These are phyloP conservation scores for Chrysanthemum lavandulifolium DNA, from an alignment of 129 eudicot species.

Conservation along the genomic window DNA sequence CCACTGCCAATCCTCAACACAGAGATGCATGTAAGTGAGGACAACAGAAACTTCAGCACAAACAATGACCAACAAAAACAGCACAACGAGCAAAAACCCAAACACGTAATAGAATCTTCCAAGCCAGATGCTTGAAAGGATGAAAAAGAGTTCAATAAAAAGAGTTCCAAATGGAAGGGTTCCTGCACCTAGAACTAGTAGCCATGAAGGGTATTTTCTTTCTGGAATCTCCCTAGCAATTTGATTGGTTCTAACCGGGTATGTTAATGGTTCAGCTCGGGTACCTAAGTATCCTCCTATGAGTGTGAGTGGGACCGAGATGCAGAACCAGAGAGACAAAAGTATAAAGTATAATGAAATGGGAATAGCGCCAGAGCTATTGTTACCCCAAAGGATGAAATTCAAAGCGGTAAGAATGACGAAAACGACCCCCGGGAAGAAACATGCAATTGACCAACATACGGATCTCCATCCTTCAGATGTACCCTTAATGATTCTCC, in stretches of 20 bases:
- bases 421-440: constrained; percentile 63
- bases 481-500: constrained; percentile 46
- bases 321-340: constrained; percentile 62
- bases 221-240: constrained; percentile 68
- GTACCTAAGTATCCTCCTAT: constrained; percentile 64
- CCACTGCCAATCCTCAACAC: constrained; percentile 18
- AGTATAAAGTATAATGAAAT: constrained; percentile 52
- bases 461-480: constrained; percentile 67
- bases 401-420: constrained; percentile 51
- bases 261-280: constrained; percentile 47
- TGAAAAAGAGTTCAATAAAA: constrained; percentile 61
- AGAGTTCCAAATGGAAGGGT: constrained; percentile 74
- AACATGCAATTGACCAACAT: constrained; percentile 60
- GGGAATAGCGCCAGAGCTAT: constrained; percentile 69
- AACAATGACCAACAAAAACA: constrained; percentile 9
- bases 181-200: constrained; percentile 74
- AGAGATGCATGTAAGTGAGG: constrained; percentile 11
- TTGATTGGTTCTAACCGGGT: constrained; percentile 65
- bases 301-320: constrained; percentile 66
- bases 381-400: constrained; percentile 59
- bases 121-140: constrained; percentile 52
- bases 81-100: constrained; percentile 9
- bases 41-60: constrained; percentile 21
- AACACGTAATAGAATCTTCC: constrained; percentile 15
- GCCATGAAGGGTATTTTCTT: constrained; percentile 69